Conservation (phyloP, 768 basidiomycete species). For the Cystobasidium ongulense region DNA sequence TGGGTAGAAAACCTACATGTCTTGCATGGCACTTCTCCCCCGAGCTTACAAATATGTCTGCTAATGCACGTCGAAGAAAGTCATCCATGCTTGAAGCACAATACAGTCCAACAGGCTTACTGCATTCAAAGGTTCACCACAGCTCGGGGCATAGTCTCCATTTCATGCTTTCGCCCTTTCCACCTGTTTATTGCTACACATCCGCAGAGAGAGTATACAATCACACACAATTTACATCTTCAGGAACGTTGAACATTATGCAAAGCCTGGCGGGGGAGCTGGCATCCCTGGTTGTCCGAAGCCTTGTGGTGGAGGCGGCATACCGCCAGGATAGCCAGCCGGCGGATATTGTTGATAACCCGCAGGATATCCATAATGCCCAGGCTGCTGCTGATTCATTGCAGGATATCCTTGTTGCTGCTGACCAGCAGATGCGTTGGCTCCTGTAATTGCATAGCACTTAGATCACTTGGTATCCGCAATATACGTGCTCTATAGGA, state of each 20-base stretch:
- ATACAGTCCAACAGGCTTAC: too few species aligned
- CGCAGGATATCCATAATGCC: background rate
- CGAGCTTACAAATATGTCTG: too few species aligned
- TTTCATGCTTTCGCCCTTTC: too few species aligned
- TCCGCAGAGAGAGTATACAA: background rate
- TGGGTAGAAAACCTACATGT: too few species aligned
- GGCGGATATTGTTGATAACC: background rate
- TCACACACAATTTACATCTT: background rate
- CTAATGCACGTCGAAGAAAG: too few species aligned
- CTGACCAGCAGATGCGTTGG: background rate
- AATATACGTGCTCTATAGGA: background rate
- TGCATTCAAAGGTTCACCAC: too few species aligned
- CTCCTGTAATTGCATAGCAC: background rate
- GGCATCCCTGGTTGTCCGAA: conserved; percentile 11
- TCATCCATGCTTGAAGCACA: too few species aligned
- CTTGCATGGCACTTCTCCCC: too few species aligned
- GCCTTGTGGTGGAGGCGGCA: conserved; percentile 16
- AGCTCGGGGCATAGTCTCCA: too few species aligned
- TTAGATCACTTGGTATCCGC: background rate
- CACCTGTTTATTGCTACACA: background rate
- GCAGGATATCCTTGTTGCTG: background rate
- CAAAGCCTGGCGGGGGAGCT: conserved; percentile 25
- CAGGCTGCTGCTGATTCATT: background rate
- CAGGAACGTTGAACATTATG: background rate
- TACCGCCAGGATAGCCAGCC: conserved; percentile 5